Conservation (phyloP, 306 rosid species). For the Hippophae tibetana region DNA sequence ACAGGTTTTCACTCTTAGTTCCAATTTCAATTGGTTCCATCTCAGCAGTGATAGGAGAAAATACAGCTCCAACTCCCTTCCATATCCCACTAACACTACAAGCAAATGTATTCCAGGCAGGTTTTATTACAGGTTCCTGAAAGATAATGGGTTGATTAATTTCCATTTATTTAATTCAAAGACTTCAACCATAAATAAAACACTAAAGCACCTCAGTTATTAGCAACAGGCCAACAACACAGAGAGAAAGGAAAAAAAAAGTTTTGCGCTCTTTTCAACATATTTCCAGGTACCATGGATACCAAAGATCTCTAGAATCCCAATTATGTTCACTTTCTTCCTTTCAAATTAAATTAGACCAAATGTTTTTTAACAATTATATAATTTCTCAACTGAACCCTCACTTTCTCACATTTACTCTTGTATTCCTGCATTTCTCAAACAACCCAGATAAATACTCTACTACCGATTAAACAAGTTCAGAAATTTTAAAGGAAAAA, state of each 20-base stretch:
- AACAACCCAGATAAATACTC: neutral
- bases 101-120: conserved; percentile 81
- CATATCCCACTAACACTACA: conserved; percentile 94
- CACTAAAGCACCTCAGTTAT: too few relatives aligned
- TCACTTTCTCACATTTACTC: neutral
- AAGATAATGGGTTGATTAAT: conserved; percentile 6
- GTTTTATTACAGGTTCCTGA: conserved; percentile 94
- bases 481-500: neutral
- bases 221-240: too few relatives aligned
- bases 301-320: too few relatives aligned
- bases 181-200: too few relatives aligned
- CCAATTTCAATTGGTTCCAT: conserved; percentile 90
- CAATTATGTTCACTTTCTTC: neutral
- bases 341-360: too few relatives aligned
- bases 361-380: too few relatives aligned
- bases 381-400: neutral
- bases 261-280: neutral
- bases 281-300: neutral
- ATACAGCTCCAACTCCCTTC: conserved; percentile 95
- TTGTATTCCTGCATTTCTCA: neutral
- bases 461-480: neutral
- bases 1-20: conserved; percentile 52
- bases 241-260: neutral
- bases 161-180: too few relatives aligned
- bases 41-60: conserved; percentile 83